These are phyloP conservation scores for Rhazya stricta DNA, from an alignment of 257 asterid species.

Conservation along the genomic window DNA sequence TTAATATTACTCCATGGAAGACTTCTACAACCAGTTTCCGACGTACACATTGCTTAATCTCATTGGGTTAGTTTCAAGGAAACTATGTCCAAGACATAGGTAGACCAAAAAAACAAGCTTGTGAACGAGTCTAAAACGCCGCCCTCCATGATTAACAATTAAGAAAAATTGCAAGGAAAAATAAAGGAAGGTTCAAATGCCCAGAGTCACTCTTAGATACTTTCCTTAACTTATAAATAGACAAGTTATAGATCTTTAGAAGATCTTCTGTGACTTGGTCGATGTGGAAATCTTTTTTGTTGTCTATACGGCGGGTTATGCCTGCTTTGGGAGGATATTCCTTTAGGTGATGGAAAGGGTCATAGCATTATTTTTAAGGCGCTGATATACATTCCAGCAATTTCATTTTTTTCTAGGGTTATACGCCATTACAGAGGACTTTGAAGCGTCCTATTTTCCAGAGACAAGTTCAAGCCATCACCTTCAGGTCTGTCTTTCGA, in stretches of 20 bases:
- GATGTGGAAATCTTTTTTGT: background rate
- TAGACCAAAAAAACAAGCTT: background rate
- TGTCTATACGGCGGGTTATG: background rate
- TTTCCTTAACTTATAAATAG: background rate
- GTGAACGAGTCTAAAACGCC: conserved; percentile 7
- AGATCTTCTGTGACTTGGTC: background rate
- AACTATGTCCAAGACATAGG: background rate
- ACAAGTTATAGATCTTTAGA: background rate
- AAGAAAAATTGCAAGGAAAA: background rate
- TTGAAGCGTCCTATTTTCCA: background rate
- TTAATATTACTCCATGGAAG: background rate
- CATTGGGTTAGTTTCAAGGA: background rate
- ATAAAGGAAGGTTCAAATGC: background rate
- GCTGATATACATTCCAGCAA: background rate
- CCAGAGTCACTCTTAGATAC: background rate
- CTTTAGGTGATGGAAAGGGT: background rate
- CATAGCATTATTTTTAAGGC: background rate
- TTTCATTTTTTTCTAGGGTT: background rate
- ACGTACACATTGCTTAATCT: no score
- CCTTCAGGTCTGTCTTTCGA: background rate
- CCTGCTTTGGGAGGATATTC: background rate
- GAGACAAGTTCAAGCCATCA: background rate
- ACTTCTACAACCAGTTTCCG: background rate
- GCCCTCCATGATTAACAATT: background rate
- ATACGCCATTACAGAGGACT: background rate